Conservation (phyloP, 2,329 filamentous ascomycete genomes). For the Aspergillus puulaauensis region DNA sequence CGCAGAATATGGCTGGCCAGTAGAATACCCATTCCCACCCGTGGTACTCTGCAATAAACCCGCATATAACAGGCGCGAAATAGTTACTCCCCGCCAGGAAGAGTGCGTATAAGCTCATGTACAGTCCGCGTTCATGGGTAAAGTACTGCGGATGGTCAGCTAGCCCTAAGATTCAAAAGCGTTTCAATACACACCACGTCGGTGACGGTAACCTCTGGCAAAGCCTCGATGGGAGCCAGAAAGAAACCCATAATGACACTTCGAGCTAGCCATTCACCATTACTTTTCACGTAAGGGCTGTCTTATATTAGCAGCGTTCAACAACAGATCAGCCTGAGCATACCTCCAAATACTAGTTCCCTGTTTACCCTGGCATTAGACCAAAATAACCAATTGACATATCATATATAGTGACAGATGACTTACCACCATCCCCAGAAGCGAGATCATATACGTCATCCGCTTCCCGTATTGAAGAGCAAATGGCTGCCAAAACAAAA, state of each 20-base stretch:
- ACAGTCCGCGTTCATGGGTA: conserved; percentile 41
- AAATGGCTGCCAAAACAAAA: conserved; percentile 50
- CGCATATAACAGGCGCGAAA: conserved; percentile 47
- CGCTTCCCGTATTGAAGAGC: conserved; percentile 46
- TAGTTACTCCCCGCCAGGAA: conserved; percentile 44
- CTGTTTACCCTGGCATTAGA: conserved; percentile 7
- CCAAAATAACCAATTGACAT: neutral
- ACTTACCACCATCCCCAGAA: conserved; percentile 33
- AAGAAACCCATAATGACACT: conserved; percentile 41
- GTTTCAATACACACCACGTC: conserved; percentile 36
- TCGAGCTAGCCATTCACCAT: conserved; percentile 42
- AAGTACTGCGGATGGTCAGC: conserved; percentile 35
- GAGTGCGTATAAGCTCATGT: conserved; percentile 42
- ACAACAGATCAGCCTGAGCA: conserved; percentile 2
- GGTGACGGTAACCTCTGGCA: conserved; percentile 42
- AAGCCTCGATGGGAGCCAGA: conserved; percentile 41
- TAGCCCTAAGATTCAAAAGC: neutral
- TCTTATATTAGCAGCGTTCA: neutral
- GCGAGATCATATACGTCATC: conserved; percentile 34
- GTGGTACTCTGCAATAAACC: conserved; percentile 48
- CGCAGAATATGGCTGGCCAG: conserved; percentile 54
- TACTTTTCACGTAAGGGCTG: conserved; percentile 32
- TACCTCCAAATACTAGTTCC: conserved; percentile 35
- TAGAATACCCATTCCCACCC: conserved; percentile 52
- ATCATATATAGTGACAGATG: neutral